phyloP scores from a whole-genome alignment of 306 rosid genomes.

The Trifolium subterraneum region DNA sequence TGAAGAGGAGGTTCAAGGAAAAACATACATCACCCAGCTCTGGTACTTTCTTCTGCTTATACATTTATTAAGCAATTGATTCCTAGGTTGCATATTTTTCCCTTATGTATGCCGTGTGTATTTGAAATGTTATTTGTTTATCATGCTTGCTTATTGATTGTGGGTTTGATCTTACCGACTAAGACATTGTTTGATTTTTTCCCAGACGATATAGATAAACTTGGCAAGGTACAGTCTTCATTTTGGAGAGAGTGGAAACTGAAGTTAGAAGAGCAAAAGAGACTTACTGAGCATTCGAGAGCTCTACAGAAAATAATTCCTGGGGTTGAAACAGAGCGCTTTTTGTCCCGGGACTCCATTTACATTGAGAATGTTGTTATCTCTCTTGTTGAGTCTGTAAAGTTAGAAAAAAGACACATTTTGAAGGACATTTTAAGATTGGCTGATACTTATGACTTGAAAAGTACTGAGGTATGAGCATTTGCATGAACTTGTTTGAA shows the following conservation, averaged over 20 bases:
- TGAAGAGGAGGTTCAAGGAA: constrained; percentile 77
- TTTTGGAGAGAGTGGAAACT: constrained; percentile 98
- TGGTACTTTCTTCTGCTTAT: constrained; percentile 52
- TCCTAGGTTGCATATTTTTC: constrained; percentile 22
- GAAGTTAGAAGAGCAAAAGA: constrained; percentile 89
- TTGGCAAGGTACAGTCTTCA: constrained; percentile 80
- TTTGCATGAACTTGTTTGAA: constrained; percentile 35
- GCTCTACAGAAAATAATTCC: constrained; percentile 82
- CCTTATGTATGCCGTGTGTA: background rate
- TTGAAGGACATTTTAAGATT: constrained; percentile 75
- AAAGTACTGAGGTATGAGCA: constrained; percentile 68
- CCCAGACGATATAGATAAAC: constrained; percentile 75
- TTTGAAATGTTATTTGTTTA: constrained; percentile 27
- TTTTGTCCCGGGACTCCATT: constrained; percentile 76
- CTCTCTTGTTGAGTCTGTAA: constrained; percentile 81
- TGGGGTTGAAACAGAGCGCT: constrained; percentile 85
- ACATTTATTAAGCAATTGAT: constrained; percentile 15
- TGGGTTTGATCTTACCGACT: constrained; percentile 57
- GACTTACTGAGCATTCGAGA: constrained; percentile 79
- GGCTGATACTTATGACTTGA: constrained; percentile 81
- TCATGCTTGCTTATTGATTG: constrained; percentile 31
- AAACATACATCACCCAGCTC: constrained; percentile 67
- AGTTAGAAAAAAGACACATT: constrained; percentile 75
- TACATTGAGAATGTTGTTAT: constrained; percentile 70
- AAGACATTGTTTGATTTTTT: background rate